phyloP scores from a whole-genome alignment of 1,284 basidiomycete genomes.

The Erythrobasidium hasegawianum region DNA sequence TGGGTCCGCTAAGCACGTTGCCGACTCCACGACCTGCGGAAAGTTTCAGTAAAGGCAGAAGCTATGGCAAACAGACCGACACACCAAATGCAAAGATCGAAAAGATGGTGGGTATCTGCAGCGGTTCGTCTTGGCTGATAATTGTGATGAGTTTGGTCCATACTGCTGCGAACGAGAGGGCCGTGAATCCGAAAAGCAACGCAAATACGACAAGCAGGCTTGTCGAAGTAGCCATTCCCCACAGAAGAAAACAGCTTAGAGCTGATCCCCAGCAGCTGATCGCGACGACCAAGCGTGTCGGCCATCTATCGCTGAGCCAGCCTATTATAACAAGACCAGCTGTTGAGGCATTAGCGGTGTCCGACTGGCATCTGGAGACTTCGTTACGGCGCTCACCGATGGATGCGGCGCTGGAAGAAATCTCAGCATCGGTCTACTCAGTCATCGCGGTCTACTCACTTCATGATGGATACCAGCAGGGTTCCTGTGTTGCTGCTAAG shows the following conservation, averaged over 20 bases:
- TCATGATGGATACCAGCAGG: slow-evolving; percentile 49
- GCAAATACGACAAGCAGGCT: slow-evolving; percentile 44
- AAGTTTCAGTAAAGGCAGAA: too few relatives aligned
- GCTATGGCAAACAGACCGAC: too few relatives aligned
- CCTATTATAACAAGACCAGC: slow-evolving; percentile 48
- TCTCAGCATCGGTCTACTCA: too few relatives aligned
- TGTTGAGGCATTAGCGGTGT: too few relatives aligned
- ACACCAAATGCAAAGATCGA: slow-evolving; percentile 47
- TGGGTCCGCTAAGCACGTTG: slow-evolving; percentile 47
- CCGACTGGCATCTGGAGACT: too few relatives aligned
- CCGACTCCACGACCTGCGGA: slow-evolving; percentile 45
- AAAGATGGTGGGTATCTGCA: slow-evolving; percentile 45
- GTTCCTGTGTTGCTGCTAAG: slow-evolving; percentile 47
- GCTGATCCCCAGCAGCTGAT: slow-evolving; percentile 46
- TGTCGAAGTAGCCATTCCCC: slow-evolving; percentile 48
- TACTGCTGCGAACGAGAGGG: slow-evolving; percentile 45
- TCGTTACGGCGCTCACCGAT: slow-evolving; percentile 40
- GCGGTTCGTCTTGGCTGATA: slow-evolving; percentile 47
- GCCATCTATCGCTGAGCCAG: slow-evolving; percentile 47
- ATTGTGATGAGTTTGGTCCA: slow-evolving; percentile 48
- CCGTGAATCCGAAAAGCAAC: slow-evolving; percentile 46
- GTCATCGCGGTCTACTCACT: slow-evolving; percentile 40
- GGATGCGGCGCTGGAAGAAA: slow-evolving; percentile 27
- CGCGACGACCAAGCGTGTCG: slow-evolving; percentile 45
- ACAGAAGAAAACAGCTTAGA: slow-evolving; percentile 47